phyloP scores from a whole-genome alignment of 257 asterid genomes.

The Paulownia fortunei region DNA sequence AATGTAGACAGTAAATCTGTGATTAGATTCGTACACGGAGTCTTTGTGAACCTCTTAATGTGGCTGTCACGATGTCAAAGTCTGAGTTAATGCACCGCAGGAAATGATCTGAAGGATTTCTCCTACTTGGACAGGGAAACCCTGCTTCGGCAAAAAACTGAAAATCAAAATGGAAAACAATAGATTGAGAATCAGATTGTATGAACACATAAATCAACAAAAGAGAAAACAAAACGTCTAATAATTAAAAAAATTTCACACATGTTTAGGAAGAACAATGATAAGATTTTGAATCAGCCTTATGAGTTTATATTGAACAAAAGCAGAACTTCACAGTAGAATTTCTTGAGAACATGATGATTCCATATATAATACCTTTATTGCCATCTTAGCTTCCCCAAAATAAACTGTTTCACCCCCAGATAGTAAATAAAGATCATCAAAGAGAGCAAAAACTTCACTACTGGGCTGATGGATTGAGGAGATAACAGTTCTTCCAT shows the following conservation, averaged over 20 bases:
- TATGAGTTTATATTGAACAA: too few species aligned
- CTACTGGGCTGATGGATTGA: too few species aligned
- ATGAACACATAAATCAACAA: not conserved
- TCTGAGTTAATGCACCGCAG: slow-evolving; percentile 76
- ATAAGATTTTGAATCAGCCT: not conserved
- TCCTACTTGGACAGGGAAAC: slow-evolving; percentile 83
- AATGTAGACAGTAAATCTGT: not conserved
- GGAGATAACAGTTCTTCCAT: slow-evolving; percentile 79
- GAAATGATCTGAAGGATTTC: slow-evolving; percentile 86
- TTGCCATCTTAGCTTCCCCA: slow-evolving; percentile 75
- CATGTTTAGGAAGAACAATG: too few species aligned
- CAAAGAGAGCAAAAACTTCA: too few species aligned
- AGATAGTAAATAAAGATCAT: too few species aligned
- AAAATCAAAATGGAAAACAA: not conserved
- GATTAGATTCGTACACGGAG: slow-evolving; percentile 55
- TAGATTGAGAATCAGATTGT: not conserved
- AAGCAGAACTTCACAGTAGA: too few species aligned
- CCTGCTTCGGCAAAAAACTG: slow-evolving; percentile 86
- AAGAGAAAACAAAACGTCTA: not conserved
- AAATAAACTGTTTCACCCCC: slow-evolving; percentile 77
- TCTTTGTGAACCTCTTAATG: slow-evolving; percentile 72
- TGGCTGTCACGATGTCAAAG: slow-evolving; percentile 72
- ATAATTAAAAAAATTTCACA: not conserved
- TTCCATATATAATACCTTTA: slow-evolving; percentile 47
- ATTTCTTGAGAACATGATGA: too few species aligned